These are phyloP conservation scores for Beauveria sp. DNA, from an alignment of 2,329 filamentous ascomycete species.

Conservation along the genomic window DNA sequence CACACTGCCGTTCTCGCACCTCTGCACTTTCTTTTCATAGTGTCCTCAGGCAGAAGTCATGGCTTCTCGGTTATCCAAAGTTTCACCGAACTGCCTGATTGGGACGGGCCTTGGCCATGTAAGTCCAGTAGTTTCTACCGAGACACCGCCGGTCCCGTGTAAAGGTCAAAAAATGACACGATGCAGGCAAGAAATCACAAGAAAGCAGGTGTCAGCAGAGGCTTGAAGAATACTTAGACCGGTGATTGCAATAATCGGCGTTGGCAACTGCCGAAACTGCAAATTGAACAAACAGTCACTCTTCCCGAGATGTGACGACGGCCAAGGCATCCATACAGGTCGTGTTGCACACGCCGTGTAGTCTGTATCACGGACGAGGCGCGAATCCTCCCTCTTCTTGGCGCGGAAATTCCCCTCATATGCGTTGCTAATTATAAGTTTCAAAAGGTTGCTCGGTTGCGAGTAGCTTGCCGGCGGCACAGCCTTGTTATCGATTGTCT, in stretches of 20 bases:
- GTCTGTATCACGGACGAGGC: background rate
- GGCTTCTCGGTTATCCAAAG: background rate
- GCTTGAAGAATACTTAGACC: background rate
- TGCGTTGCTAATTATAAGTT: background rate
- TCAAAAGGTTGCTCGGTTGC: too few relatives aligned
- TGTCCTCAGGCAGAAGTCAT: background rate
- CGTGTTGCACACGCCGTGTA: background rate
- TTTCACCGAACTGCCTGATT: conserved; percentile 1
- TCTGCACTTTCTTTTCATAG: background rate
- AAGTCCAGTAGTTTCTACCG: background rate
- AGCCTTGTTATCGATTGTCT: background rate
- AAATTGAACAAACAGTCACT: background rate
- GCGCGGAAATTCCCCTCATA: background rate
- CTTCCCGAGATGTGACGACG: background rate
- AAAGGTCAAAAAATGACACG: background rate
- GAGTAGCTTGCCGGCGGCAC: background rate
- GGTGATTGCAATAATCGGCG: background rate
- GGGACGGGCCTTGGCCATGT: background rate
- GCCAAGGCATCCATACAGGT: conserved; percentile 7
- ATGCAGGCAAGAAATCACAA: background rate
- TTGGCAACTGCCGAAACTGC: conserved; percentile 5
- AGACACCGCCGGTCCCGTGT: background rate
- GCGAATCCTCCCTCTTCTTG: background rate
- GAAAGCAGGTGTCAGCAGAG: background rate
- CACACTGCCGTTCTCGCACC: background rate